A percentile compares a stretch with the other conserved stretches of the same genome.
Conservation (phyloP, 805 yeast genomes). For the Lachancea dasiensis region DNA sequence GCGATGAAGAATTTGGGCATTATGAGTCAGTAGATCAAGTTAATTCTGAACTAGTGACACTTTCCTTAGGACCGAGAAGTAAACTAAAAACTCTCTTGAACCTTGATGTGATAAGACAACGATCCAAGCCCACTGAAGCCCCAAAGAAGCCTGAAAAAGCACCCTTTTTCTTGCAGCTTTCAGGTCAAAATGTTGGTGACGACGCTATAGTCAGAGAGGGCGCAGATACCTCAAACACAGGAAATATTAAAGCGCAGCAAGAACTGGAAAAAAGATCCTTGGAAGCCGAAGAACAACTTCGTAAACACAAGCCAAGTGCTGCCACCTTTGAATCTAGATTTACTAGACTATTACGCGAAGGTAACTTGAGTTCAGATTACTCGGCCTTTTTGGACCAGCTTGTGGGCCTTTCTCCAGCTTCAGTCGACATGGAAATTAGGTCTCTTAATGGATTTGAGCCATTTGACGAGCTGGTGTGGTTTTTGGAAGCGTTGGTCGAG, state of each 20-base stretch:
- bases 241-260: slow-evolving; percentile 4
- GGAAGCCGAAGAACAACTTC: slow-evolving; percentile 28
- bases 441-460: slow-evolving; percentile 67
- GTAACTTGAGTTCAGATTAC: slow-evolving; percentile 38
- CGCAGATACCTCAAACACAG: slow-evolving; percentile 5
- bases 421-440: slow-evolving; percentile 80
- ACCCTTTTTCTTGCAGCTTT: slow-evolving; percentile 70
- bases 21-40: slow-evolving; percentile 61
- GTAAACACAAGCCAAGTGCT: slow-evolving; percentile 24
- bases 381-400: slow-evolving; percentile 49
- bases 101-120: slow-evolving; percentile 73
- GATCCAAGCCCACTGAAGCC: slow-evolving; percentile 87
- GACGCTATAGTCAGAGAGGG: slow-evolving; percentile 44
- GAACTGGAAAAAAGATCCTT: slow-evolving; percentile 15
- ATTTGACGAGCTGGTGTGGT: slow-evolving; percentile 55
- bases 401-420: slow-evolving; percentile 62
- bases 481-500: slow-evolving; percentile 58
- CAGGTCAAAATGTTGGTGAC: slow-evolving; percentile 67
- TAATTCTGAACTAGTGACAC: slow-evolving; percentile 55
- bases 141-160: slow-evolving; percentile 78
- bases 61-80: slow-evolving; percentile 69
- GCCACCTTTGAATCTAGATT: slow-evolving; percentile 67
- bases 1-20: slow-evolving; percentile 28
- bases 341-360: slow-evolving; percentile 57
- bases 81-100: slow-evolving; percentile 75